These are phyloP conservation scores for Paramecium sonneborni DNA, from an alignment of 73 alveolate genomes.

Conservation along the genomic window DNA sequence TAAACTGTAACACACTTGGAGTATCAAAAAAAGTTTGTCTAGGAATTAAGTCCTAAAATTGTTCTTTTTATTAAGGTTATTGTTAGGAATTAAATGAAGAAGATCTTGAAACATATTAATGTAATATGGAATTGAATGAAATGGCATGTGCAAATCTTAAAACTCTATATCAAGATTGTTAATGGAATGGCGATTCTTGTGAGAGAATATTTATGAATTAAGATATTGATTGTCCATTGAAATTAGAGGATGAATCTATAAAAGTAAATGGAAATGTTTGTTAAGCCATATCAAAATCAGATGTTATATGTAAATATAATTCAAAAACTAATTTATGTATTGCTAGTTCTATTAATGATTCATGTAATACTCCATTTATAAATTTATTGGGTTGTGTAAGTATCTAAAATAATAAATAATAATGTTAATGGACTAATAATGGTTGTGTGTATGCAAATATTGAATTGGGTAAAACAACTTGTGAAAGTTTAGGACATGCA, in stretches of 20 bases:
- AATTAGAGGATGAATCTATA: not conserved
- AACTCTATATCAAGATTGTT: not conserved
- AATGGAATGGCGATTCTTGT: not conserved
- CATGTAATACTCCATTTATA: not conserved
- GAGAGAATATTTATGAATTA: not conserved
- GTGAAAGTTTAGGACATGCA: not conserved
- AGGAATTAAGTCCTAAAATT: not conserved
- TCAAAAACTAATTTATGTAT: not conserved
- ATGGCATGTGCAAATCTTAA: not conserved
- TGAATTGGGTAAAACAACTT: not conserved
- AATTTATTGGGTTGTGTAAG: not conserved
- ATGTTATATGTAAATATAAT: not conserved
- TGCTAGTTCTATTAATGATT: not conserved
- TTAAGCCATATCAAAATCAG: not conserved
- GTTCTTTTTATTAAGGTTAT: not conserved
- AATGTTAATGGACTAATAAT: not conserved
- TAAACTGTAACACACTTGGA: not conserved
- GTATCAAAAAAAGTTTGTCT: not conserved
- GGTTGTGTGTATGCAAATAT: not conserved
- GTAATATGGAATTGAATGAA: not conserved
- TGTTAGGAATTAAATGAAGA: not conserved
- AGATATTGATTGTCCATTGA: not conserved
- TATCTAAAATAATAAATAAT: not conserved
- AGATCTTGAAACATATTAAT: not conserved
- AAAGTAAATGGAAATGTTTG: not conserved